These are phyloP conservation scores for Fistulifera pelliculosa DNA, from an alignment of 108 stramenopile genomes.

Conservation along the genomic window DNA sequence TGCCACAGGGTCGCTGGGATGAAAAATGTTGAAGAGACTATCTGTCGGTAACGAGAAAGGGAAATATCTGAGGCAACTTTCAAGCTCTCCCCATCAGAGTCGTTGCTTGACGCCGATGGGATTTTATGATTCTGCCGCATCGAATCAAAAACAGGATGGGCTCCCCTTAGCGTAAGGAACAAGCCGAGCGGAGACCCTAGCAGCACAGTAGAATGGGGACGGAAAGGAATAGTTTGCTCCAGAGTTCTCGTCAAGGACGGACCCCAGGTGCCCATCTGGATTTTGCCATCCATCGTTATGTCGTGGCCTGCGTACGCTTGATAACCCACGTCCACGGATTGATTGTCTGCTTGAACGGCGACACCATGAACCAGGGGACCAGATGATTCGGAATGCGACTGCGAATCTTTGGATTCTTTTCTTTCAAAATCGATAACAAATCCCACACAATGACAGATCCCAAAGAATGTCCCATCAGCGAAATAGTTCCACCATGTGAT, in stretches of 20 bases:
- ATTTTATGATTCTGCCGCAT: conserved; percentile 36
- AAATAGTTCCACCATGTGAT: conserved; percentile 39
- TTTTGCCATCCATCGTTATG: conserved; percentile 12
- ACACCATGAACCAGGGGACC: not conserved
- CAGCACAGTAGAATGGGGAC: conserved; percentile 60
- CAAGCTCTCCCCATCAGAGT: not conserved
- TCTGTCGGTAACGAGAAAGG: conserved; percentile 65
- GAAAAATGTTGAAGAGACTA: conserved; percentile 68
- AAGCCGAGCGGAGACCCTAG: conserved; percentile 75
- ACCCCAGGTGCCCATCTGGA: conserved; percentile 56
- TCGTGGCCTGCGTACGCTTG: conserved; percentile 29
- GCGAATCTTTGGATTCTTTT: conserved; percentile 1
- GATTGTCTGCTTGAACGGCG: conserved; percentile 2
- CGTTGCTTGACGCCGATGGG: not conserved
- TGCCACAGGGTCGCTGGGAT: conserved; percentile 74
- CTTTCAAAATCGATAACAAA: conserved; percentile 59
- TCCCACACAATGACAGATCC: conserved; percentile 87
- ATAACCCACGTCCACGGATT: conserved; percentile 18
- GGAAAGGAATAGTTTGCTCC: conserved; percentile 51
- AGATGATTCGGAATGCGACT: not conserved
- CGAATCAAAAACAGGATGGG: conserved; percentile 72
- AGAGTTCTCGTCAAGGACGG: conserved; percentile 52
- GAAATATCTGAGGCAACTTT: conserved; percentile 12
- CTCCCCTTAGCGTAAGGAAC: conserved; percentile 70
- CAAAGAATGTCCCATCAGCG: conserved; percentile 75